Conservation (phyloP, 2,329 filamentous ascomycete genomes). For the Penicillium sp. region DNA sequence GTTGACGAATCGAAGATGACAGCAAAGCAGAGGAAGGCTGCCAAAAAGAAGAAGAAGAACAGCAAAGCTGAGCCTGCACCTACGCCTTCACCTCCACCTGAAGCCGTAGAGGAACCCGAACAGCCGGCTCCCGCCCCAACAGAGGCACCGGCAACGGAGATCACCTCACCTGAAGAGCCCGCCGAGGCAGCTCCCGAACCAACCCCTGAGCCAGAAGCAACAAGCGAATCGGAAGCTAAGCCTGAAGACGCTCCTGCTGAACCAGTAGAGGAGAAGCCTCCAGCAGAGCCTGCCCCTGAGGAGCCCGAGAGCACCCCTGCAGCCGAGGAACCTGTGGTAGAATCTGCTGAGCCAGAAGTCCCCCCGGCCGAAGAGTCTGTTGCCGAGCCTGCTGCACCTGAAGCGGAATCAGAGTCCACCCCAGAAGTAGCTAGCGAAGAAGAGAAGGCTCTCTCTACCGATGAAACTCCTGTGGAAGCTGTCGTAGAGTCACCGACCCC, state of each 20-base stretch:
- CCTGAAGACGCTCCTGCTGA: conserved; percentile 15
- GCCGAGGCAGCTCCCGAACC: background rate
- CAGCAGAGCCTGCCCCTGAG: conserved; percentile 9
- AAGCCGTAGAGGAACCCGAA: conserved; percentile 7
- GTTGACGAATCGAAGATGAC: background rate
- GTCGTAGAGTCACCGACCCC: background rate
- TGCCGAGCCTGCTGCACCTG: conserved; percentile 7
- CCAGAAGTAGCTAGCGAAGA: background rate
- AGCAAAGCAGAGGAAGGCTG: conserved; percentile 13
- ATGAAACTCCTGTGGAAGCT: background rate
- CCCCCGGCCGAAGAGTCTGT: conserved; percentile 12
- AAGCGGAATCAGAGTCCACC: background rate
- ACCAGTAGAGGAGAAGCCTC: background rate
- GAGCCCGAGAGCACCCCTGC: conserved; percentile 2
- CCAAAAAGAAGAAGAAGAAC: conserved; percentile 8
- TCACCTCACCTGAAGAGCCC: background rate
- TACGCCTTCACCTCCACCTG: conserved; percentile 7
- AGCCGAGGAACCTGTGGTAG: background rate
- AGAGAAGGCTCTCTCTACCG: background rate
- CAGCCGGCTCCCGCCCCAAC: background rate
- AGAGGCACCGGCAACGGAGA: background rate
- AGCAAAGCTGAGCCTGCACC: conserved; percentile 15
- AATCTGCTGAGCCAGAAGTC: background rate
- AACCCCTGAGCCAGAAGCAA: conserved; percentile 10
- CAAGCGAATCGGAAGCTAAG: background rate